A percentile compares a stretch with the other conserved stretches of the same genome.
Conservation (phyloP, 306 rosid species). For the Sindora glabra region DNA sequence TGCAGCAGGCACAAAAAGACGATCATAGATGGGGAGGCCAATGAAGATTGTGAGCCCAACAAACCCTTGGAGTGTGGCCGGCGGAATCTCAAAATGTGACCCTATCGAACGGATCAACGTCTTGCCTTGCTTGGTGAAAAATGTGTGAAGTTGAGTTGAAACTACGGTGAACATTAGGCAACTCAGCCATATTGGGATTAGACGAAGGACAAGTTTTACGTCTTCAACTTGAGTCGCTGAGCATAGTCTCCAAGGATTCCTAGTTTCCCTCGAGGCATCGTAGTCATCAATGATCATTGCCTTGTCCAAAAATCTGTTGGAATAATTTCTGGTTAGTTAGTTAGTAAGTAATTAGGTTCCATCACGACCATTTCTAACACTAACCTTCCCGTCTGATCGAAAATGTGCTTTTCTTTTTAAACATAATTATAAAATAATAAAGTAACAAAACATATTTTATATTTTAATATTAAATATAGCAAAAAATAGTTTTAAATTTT, state of each 20-base stretch:
- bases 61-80: slow-evolving; percentile 37
- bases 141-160: slow-evolving; percentile 37
- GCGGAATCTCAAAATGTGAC: slow-evolving; percentile 26
- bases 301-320: slow-evolving; percentile 33
- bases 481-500: too few relatives aligned
- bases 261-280: slow-evolving; percentile 17
- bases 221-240: slow-evolving; percentile 42
- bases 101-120: slow-evolving; percentile 30
- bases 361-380: too few relatives aligned
- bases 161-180: slow-evolving; percentile 35
- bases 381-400: too few relatives aligned
- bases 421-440: too few relatives aligned
- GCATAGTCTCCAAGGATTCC: slow-evolving; percentile 47
- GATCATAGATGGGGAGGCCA: slow-evolving; percentile 31
- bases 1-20: slow-evolving; percentile 20
- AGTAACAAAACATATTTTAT: too few relatives aligned
- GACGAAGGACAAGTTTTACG: slow-evolving; percentile 38
- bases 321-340: neutral
- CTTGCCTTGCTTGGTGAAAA: slow-evolving; percentile 43
- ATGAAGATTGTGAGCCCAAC: slow-evolving; percentile 25
- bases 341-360: too few relatives aligned
- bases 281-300: slow-evolving; percentile 29
- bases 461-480: too few relatives aligned
- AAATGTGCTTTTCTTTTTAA: too few relatives aligned
- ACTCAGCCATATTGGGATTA: slow-evolving; percentile 43